Evolutionary conservation across 805 yeast species (phyloP).

Genomic region (Monosporozyma servazzii): DNA sequence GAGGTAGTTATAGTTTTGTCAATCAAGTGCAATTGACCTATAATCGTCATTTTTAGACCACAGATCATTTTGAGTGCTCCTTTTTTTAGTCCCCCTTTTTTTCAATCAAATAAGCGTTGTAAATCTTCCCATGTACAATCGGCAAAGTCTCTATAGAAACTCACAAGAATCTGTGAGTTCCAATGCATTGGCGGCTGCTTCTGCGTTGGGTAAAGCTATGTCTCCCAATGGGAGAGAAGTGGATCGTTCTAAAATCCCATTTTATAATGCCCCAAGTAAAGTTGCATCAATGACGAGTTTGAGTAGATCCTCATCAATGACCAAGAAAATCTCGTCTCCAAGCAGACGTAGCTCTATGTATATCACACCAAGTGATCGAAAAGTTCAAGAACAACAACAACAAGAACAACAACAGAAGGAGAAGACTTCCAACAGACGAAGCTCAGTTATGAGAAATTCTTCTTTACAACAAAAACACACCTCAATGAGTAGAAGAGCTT

Average conservation of each 20-base stretch:
- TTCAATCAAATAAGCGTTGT: no score
- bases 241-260: conserved; percentile 20
- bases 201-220: conserved; percentile 44
- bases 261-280: conserved; percentile 15
- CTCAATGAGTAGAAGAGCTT: conserved; percentile 7
- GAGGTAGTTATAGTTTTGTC: no score
- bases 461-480: conserved; percentile 4
- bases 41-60: no score
- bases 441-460: neutral
- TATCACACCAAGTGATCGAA: neutral
- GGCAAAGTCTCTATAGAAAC: conserved; percentile 1
- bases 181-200: conserved; percentile 57
- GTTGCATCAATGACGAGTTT: conserved; percentile 10
- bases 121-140: conserved; percentile 5
- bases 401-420: neutral
- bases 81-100: no score
- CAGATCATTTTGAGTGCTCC: neutral
- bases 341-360: neutral
- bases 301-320: conserved; percentile 4
- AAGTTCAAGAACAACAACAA: neutral
- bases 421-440: neutral
- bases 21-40: no score
- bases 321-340: neutral
- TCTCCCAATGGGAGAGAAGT: conserved; percentile 24
- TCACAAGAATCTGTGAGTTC: conserved; percentile 28